phyloP scores from a whole-genome alignment of 495 filamentous ascomycete species.

The Hypoxylon cercidicola region DNA sequence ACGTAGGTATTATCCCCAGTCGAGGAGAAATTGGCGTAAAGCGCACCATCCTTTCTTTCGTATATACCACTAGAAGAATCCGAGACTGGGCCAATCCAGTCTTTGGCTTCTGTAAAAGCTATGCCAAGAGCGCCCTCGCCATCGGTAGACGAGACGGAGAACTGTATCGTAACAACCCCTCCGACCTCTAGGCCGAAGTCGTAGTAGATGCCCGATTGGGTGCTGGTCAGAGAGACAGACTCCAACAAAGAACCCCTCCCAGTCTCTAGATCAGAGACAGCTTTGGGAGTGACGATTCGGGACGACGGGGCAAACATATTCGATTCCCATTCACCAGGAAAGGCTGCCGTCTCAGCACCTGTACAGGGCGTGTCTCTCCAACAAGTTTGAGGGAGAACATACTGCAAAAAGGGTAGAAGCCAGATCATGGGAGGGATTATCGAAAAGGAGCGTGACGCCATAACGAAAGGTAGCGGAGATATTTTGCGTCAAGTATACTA shows the following conservation, averaged over 20 bases:
- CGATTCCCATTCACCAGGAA: constrained; percentile 68
- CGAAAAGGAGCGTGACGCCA: constrained; percentile 23
- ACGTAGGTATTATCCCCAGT: constrained; percentile 54
- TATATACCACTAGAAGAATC: constrained; percentile 68
- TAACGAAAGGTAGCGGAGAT: constrained; percentile 17
- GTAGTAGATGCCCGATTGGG: constrained; percentile 62
- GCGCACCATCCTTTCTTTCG: constrained; percentile 60
- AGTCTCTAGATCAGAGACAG: constrained; percentile 54
- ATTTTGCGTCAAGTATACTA: background rate
- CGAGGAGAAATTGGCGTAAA: constrained; percentile 62
- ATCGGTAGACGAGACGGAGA: constrained; percentile 48
- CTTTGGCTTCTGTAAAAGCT: constrained; percentile 70
- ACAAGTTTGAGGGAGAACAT: constrained; percentile 53
- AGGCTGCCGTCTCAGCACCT: constrained; percentile 61
- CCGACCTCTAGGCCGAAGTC: constrained; percentile 71
- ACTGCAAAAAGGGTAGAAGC: constrained; percentile 7
- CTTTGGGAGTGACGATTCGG: constrained; percentile 61
- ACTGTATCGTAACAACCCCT: constrained; percentile 63
- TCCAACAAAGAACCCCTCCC: constrained; percentile 44
- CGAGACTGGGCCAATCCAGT: constrained; percentile 69
- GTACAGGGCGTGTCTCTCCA: constrained; percentile 68
- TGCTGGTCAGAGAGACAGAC: constrained; percentile 50
- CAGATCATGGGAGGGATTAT: constrained; percentile 13
- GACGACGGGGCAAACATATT: constrained; percentile 69
- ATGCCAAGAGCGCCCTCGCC: constrained; percentile 63